Evolutionary conservation across 179 eudicot species (phyloP).

Genomic region (Spergularia azorica): DNA sequence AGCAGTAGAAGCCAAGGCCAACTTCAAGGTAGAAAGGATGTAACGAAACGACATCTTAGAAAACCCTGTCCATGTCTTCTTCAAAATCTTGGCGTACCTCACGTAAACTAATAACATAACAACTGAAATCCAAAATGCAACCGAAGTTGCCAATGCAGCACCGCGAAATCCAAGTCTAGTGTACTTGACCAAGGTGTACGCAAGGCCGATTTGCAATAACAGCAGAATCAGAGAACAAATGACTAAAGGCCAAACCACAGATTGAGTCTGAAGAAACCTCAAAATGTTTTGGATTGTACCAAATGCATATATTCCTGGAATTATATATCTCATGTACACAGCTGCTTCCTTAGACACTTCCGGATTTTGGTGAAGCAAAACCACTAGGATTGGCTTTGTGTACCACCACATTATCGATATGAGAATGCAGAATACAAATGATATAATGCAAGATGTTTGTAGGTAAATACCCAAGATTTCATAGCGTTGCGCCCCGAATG

Average conservation of each 20-base stretch:
- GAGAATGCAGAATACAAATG: conserved; percentile 38
- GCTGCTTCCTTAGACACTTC: conserved; percentile 41
- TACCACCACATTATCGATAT: conserved; percentile 55
- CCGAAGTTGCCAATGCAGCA: conserved; percentile 56
- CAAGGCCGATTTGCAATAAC: conserved; percentile 41
- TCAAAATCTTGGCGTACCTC: conserved; percentile 31
- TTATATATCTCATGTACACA: conserved; percentile 41
- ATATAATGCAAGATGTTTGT: conserved; percentile 59
- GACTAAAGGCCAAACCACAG: conserved; percentile 56
- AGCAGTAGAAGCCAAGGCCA: conserved; percentile 62
- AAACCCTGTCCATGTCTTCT: conserved; percentile 50
- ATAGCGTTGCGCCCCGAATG: conserved; percentile 55
- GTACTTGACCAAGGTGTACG: conserved; percentile 41
- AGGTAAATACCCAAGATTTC: conserved; percentile 54
- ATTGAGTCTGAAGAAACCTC: conserved; percentile 76
- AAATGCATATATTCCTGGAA: conserved; percentile 63
- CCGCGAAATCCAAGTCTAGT: conserved; percentile 56
- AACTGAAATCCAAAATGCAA: conserved; percentile 56
- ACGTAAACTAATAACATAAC: conserved; percentile 44
- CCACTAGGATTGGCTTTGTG: conserved; percentile 39
- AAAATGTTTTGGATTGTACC: conserved; percentile 56
- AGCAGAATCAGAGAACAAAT: conserved; percentile 49
- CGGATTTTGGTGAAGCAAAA: conserved; percentile 46
- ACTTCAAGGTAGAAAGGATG: conserved; percentile 38
- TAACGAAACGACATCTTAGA: conserved; percentile 32